These are phyloP conservation scores for Poronia punctata DNA, from an alignment of 495 filamentous ascomycete species.

Conservation along the genomic window DNA sequence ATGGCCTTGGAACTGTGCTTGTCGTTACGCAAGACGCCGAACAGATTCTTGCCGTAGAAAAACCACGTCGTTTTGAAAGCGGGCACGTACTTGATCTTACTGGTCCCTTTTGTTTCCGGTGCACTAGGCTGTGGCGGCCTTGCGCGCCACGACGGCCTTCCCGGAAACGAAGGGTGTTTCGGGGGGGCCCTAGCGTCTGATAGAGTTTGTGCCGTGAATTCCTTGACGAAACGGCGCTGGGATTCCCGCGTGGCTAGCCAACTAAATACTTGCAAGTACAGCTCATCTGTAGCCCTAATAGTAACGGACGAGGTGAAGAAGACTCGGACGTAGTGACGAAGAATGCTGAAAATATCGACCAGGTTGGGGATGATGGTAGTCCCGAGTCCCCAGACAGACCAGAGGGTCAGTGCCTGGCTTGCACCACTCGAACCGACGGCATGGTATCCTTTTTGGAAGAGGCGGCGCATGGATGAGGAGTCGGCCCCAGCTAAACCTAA, in stretches of 20 bases:
- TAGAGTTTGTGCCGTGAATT: slow-evolving; percentile 17
- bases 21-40: slow-evolving; percentile 28
- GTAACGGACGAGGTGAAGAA: slow-evolving; percentile 30
- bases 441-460: neutral
- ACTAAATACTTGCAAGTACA: slow-evolving; percentile 30
- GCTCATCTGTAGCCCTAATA: slow-evolving; percentile 22
- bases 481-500: neutral
- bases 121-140: neutral
- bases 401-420: neutral
- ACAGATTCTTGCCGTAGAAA: slow-evolving; percentile 24
- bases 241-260: slow-evolving; percentile 21
- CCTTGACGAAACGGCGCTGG: slow-evolving; percentile 8
- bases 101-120: slow-evolving; percentile 18
- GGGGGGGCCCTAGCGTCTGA: slow-evolving; percentile 23
- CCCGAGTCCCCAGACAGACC: neutral
- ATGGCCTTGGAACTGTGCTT: neutral
- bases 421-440: neutral
- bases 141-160: neutral
- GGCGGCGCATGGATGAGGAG: neutral
- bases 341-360: neutral
- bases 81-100: slow-evolving; percentile 28
- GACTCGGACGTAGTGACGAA: slow-evolving; percentile 2
- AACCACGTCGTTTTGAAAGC: slow-evolving; percentile 33
- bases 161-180: neutral
- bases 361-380: neutral